Evolutionary conservation across 2,329 filamentous ascomycete genomes (phyloP).

Genomic region (Nothomitra cinnamomea): DNA sequence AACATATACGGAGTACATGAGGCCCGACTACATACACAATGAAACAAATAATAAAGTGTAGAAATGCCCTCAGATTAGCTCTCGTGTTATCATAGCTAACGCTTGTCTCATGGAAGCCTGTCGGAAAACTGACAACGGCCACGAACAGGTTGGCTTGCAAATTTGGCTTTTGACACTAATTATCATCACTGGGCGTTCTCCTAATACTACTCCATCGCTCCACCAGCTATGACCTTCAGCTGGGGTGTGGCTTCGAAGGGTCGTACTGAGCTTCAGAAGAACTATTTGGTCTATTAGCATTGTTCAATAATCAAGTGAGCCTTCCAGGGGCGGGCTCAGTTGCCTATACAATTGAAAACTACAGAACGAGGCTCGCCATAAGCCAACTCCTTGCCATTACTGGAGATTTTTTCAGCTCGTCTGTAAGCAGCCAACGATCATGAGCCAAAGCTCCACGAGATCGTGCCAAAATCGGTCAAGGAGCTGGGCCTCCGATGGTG

Average conservation of each 20-base stretch:
- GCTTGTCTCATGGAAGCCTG: neutral
- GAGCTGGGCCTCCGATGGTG: neutral
- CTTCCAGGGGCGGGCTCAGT: neutral
- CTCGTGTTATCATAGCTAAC: constrained; percentile 6
- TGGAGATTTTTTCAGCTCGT: neutral
- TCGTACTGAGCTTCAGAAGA: neutral
- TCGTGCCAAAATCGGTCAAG: neutral
- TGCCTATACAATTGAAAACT: constrained; percentile 5
- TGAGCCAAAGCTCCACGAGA: neutral
- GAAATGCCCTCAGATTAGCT: constrained; percentile 7
- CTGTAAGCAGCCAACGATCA: neutral
- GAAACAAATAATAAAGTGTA: neutral
- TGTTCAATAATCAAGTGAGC: neutral
- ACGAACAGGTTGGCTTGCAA: constrained; percentile 1
- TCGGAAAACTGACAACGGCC: neutral
- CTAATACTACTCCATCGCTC: neutral
- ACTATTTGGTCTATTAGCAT: neutral
- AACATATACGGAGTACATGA: neutral
- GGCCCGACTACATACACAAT: neutral
- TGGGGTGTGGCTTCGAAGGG: neutral
- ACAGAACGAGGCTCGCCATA: neutral
- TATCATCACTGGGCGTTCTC: constrained; percentile 4
- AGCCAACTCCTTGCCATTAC: neutral
- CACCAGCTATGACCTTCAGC: neutral
- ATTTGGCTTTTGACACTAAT: constrained; percentile 7